A percentile compares a stretch with the other conserved stretches of the same genome.
These are phyloP conservation scores for Amesomyces nigricolor DNA, from an alignment of 2,329 filamentous ascomycete species.

Conservation along the genomic window DNA sequence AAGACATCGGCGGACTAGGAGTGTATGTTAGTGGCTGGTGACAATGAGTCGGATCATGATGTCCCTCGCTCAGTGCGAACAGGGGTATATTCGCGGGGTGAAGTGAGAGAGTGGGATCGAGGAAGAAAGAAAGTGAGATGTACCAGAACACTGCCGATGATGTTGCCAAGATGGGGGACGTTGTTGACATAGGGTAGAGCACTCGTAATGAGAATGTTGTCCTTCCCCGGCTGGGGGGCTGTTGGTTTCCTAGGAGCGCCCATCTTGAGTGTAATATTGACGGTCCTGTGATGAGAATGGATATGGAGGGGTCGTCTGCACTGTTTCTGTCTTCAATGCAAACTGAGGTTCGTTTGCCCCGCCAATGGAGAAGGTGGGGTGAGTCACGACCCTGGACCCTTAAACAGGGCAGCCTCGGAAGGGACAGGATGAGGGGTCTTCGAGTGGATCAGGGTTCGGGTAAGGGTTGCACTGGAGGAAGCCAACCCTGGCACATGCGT, in stretches of 20 bases:
- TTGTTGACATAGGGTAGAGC: constrained; percentile 83
- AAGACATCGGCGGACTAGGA: constrained; percentile 72
- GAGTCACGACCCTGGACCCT: constrained; percentile 10
- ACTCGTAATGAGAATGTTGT: constrained; percentile 85
- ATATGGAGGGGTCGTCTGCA: constrained; percentile 12
- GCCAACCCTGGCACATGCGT: too few species aligned
- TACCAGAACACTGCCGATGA: constrained; percentile 73
- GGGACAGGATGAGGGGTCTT: not conserved
- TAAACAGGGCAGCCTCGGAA: constrained; percentile 15
- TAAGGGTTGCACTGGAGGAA: too few species aligned
- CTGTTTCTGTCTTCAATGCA: not conserved
- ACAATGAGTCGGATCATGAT: too few species aligned
- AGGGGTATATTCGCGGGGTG: constrained; percentile 2
- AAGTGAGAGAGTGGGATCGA: not conserved
- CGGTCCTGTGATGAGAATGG: not conserved
- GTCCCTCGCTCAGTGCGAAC: not conserved
- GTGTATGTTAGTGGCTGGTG: constrained; percentile 7
- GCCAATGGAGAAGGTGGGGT: constrained; percentile 16
- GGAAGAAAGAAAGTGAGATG: constrained; percentile 4
- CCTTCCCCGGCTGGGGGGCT: constrained; percentile 65
- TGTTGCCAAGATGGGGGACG: constrained; percentile 80
- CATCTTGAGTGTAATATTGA: constrained; percentile 13
- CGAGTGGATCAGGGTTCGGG: too few species aligned
- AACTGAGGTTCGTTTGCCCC: constrained; percentile 7
- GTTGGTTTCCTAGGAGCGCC: constrained; percentile 37